Evolutionary conservation across 176 grass and related monocot species (phyloP), one percentile per base, ranked within the genome.

Genomic region (Oropetium thomaeum): DNA sequence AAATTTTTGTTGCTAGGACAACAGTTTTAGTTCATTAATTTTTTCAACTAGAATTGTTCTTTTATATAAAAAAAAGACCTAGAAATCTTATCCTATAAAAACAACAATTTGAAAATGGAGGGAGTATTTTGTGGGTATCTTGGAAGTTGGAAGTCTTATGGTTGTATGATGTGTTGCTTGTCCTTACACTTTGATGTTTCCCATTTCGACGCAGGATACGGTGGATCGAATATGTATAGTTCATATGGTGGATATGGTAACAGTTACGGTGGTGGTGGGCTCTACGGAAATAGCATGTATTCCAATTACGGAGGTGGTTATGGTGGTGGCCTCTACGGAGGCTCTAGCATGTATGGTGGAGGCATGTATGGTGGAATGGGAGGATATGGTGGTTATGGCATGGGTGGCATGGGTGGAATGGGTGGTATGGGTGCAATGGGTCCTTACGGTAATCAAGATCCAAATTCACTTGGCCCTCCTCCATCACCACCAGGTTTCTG

Each of bases 321-420:
- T 77, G 83, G 83, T 16, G 76, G 81, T 53, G 71, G 87, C 20
- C 61, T 76, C 45, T 85, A 88, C 19, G 90, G 88, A 54, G 58
- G 73, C 73, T 86, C 88, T 61, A 83, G 88, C 48, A 96, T 89
- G 90, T 84, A 92, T 78, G 86, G 84, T 15, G 89, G 90, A 38
- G 76, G 88, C 69, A 85, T 93, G 94, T 80, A 88, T 62, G 68
- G 81, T 22, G 90, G 93, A 61, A 98, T 97, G 88, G 74, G 74
- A 52, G 74, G 74, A 37, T 91, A 92, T 62, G 80, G 86, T 31
- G 80, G 87, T 68, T 86, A 85, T 5, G 74, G 85, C 17, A 93
- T 93, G 86, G 90, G 92, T 0, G 80, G 90, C 3, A 79, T 88
- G 85, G 89, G 84, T 19, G 83, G 89, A 0, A 79, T 82, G 77